Conservation (phyloP, 495 filamentous ascomycete genomes). For the Aspergillus carlsbadensis region DNA sequence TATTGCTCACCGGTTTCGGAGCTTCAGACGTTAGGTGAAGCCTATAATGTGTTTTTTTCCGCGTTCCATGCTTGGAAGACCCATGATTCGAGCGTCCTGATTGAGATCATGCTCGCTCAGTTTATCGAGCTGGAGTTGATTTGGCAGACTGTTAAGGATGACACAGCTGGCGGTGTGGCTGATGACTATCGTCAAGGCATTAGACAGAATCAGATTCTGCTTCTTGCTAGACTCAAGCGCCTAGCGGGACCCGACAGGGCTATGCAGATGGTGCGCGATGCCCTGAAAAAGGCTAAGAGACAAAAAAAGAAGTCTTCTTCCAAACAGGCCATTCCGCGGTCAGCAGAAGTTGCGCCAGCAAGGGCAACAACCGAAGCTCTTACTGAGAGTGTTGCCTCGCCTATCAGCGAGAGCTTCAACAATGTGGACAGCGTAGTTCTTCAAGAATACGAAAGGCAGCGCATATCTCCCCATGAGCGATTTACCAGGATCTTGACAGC, state of each 20-base stretch:
- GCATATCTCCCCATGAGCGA: constrained; percentile 40
- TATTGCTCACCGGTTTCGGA: constrained; percentile 46
- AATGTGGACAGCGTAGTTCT: constrained; percentile 39
- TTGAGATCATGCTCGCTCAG: constrained; percentile 93
- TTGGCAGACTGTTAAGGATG: constrained; percentile 93
- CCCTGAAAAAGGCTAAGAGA: constrained; percentile 74
- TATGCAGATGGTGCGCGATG: constrained; percentile 76
- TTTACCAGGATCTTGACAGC: constrained; percentile 58
- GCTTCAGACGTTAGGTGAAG: constrained; percentile 49
- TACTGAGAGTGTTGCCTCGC: constrained; percentile 43
- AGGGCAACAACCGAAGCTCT: constrained; percentile 31
- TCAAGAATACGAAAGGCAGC: constrained; percentile 38
- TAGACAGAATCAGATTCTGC: constrained; percentile 84
- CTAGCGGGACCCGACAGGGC: constrained; percentile 82
- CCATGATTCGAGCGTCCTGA: constrained; percentile 81
- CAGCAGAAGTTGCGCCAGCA: constrained; percentile 35
- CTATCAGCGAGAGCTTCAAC: constrained; percentile 47
- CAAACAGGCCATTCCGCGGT: constrained; percentile 61
- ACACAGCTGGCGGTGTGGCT: constrained; percentile 78
- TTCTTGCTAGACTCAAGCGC: constrained; percentile 85
- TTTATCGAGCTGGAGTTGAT: constrained; percentile 95
- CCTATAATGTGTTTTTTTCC: constrained; percentile 80
- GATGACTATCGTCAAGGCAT: constrained; percentile 92
- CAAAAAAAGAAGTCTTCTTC: constrained; percentile 55
- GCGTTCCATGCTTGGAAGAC: constrained; percentile 96